Percentiles rank a stretch among this genome's conserved stretches.
phyloP scores from a whole-genome alignment of 2,329 filamentous ascomycete species.

The Alternaria sp. region DNA sequence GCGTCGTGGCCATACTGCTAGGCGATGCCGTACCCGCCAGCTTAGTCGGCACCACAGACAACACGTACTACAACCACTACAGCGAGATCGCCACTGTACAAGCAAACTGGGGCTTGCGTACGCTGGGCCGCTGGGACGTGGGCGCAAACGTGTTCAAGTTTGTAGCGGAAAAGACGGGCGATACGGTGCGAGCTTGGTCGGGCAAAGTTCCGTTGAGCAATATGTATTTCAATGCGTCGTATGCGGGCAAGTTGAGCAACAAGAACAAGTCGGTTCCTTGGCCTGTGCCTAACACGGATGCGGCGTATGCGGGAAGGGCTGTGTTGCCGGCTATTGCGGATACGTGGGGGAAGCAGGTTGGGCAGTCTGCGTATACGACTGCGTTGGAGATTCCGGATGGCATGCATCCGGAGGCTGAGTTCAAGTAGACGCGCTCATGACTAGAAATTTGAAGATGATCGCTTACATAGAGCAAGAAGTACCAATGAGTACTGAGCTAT shows the following conservation, averaged over 20 bases:
- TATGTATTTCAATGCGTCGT: conserved; percentile 43
- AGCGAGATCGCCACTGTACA: conserved; percentile 53
- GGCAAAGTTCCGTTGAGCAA: conserved; percentile 34
- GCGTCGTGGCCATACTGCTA: conserved; percentile 72
- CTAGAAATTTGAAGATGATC: neutral
- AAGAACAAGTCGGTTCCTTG: conserved; percentile 35
- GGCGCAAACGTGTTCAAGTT: conserved; percentile 54
- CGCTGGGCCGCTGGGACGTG: conserved; percentile 55
- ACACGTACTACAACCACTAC: conserved; percentile 62
- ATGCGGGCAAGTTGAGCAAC: conserved; percentile 41
- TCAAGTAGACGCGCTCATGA: conserved; percentile 13
- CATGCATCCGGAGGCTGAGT: conserved; percentile 41
- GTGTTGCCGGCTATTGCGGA: conserved; percentile 32
- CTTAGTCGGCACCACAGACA: conserved; percentile 72
- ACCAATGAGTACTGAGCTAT: neutral
- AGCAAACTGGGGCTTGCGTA: conserved; percentile 55
- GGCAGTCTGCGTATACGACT: conserved; percentile 36
- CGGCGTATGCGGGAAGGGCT: conserved; percentile 33
- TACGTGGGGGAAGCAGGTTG: conserved; percentile 31
- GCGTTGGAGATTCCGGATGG: conserved; percentile 44
- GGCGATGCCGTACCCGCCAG: conserved; percentile 72
- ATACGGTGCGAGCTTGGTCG: conserved; percentile 32
- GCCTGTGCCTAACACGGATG: conserved; percentile 37
- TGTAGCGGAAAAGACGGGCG: conserved; percentile 37
- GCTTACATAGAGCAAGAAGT: neutral